phyloP scores from a whole-genome alignment of 805 yeast species.

The Cyberlindnera samutprakarnensis region DNA sequence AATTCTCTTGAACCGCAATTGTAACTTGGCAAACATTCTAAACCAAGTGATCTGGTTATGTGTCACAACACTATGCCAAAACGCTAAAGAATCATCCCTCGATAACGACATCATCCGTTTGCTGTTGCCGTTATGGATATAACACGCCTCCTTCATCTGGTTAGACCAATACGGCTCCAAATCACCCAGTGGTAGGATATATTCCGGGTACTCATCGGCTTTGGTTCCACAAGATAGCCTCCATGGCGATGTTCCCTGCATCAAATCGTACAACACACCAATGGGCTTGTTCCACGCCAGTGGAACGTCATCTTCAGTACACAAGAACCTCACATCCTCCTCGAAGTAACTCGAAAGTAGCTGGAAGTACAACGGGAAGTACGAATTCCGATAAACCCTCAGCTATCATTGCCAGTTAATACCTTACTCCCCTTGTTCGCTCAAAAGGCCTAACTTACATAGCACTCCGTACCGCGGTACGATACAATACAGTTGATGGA shows the following conservation, averaged over 20 bases:
- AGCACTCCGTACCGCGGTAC: background rate
- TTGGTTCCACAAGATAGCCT: slow-evolving; percentile 30
- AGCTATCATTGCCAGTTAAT: slow-evolving; percentile 2
- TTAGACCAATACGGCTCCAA: slow-evolving; percentile 58
- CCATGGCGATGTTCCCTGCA: slow-evolving; percentile 43
- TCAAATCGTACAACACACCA: slow-evolving; percentile 57
- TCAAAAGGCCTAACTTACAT: background rate
- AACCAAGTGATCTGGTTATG: slow-evolving; percentile 26
- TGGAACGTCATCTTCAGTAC: slow-evolving; percentile 57
- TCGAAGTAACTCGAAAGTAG: slow-evolving; percentile 32
- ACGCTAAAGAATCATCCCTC: slow-evolving; percentile 44
- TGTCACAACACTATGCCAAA: slow-evolving; percentile 46
- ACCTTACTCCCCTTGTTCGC: too few species aligned
- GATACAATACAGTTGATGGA: slow-evolving; percentile 36
- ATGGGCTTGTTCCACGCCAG: slow-evolving; percentile 67
- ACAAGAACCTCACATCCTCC: slow-evolving; percentile 43
- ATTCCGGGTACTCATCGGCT: slow-evolving; percentile 34
- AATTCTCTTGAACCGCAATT: background rate
- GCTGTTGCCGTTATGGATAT: slow-evolving; percentile 66
- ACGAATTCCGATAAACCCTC: slow-evolving; percentile 38
- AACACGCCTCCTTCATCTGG: slow-evolving; percentile 77
- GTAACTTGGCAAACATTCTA: background rate
- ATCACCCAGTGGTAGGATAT: slow-evolving; percentile 33
- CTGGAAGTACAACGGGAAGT: slow-evolving; percentile 37
- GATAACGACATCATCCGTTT: slow-evolving; percentile 75